Evolutionary conservation across 2,329 filamentous ascomycete genomes (phyloP).

Genomic region (Teratosphaeria epicoccoides): DNA sequence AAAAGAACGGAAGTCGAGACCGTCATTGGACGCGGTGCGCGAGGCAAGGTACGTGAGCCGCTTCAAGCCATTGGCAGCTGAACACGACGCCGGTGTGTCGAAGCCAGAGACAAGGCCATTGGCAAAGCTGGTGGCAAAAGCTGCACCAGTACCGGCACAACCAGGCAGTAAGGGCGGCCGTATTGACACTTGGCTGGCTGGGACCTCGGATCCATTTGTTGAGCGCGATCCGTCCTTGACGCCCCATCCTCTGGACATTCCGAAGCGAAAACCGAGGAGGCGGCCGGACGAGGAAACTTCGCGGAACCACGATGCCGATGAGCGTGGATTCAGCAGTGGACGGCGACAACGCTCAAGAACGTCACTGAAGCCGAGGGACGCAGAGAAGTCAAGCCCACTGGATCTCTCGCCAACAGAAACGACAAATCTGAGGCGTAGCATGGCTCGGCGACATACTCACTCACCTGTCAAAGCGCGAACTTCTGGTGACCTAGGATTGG

Average conservation of each 20-base stretch:
- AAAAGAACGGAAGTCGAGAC: slow-evolving; percentile 1
- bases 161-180: slow-evolving; percentile 38
- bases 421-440: slow-evolving; percentile 25
- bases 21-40: neutral
- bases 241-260: slow-evolving; percentile 20
- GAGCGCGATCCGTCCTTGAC: slow-evolving; percentile 26
- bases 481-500: slow-evolving; percentile 7
- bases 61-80: slow-evolving; percentile 1
- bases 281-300: slow-evolving; percentile 3
- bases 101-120: neutral
- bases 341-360: slow-evolving; percentile 12
- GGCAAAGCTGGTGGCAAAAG: neutral
- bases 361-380: slow-evolving; percentile 10
- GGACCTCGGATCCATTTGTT: slow-evolving; percentile 26
- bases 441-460: slow-evolving; percentile 27
- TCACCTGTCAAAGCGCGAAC: slow-evolving; percentile 30
- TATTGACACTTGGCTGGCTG: slow-evolving; percentile 52
- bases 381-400: neutral
- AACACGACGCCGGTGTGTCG: neutral
- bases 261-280: slow-evolving; percentile 13
- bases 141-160: slow-evolving; percentile 16
- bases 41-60: slow-evolving; percentile 1
- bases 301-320: slow-evolving; percentile 6
- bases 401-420: slow-evolving; percentile 6
- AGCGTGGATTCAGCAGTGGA: slow-evolving; percentile 10